phyloP scores from a whole-genome alignment of 176 grass and related monocot species.

The Melocanna baccifera region DNA sequence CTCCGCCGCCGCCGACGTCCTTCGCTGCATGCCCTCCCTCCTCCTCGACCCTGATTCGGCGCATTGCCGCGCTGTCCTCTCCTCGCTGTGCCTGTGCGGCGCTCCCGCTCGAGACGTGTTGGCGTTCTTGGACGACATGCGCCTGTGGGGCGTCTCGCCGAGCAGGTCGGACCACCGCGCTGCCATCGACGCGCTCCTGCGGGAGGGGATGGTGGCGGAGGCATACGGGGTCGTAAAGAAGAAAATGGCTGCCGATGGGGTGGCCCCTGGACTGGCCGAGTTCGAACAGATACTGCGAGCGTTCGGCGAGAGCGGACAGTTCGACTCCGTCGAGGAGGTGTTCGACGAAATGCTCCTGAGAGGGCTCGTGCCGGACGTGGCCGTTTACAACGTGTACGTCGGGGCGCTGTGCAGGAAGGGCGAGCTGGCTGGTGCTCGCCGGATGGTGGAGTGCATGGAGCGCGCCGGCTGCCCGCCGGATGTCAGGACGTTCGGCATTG shows the following conservation, averaged over 20 bases:
- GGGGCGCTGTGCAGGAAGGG: not conserved
- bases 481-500: constrained; percentile 28
- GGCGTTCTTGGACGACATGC: constrained; percentile 49
- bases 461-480: constrained; percentile 50
- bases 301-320: constrained; percentile 5
- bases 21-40: constrained; percentile 41
- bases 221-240: constrained; percentile 41
- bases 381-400: too few relatives aligned
- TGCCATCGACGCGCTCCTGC: constrained; percentile 43
- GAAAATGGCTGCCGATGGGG: constrained; percentile 48
- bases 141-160: constrained; percentile 33
- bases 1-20: constrained; percentile 4
- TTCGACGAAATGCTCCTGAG: constrained; percentile 18
- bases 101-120: not conserved
- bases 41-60: constrained; percentile 20
- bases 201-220: constrained; percentile 36
- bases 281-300: constrained; percentile 35
- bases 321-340: constrained; percentile 43
- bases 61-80: constrained; percentile 21
- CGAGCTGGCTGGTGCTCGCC: not conserved
- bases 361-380: not conserved
- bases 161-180: constrained; percentile 21
- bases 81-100: constrained; percentile 9
- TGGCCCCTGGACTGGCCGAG: not conserved
- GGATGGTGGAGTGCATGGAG: constrained; percentile 46